phyloP scores from a whole-genome alignment of 2,329 filamentous ascomycete species.

The Nemania sp. region DNA sequence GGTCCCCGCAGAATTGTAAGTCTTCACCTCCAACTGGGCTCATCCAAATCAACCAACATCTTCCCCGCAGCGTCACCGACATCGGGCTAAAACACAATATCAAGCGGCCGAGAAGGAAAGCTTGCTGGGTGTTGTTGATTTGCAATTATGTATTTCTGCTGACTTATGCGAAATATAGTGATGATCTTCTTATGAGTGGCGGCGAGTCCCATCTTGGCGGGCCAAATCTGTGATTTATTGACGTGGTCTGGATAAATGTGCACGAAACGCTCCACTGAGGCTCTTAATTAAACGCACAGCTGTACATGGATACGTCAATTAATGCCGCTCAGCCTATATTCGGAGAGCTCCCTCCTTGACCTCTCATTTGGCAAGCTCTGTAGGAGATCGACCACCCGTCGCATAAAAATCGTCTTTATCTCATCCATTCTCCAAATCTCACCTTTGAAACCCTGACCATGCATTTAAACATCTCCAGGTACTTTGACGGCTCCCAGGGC shows the following conservation, averaged over 20 bases:
- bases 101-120: slow-evolving; percentile 1
- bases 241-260: slow-evolving; percentile 38
- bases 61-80: slow-evolving; percentile 8
- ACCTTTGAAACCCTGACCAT: neutral
- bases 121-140: neutral
- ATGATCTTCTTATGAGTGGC: slow-evolving; percentile 19
- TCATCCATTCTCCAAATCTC: slow-evolving; percentile 1
- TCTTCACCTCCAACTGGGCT: neutral
- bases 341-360: slow-evolving; percentile 26
- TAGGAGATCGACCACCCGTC: slow-evolving; percentile 21
- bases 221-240: slow-evolving; percentile 30
- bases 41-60: slow-evolving; percentile 15
- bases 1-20: slow-evolving; percentile 14
- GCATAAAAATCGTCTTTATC: neutral
- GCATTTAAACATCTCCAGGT: slow-evolving; percentile 10
- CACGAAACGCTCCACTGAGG: slow-evolving; percentile 22
- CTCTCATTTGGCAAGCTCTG: slow-evolving; percentile 20
- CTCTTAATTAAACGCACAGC: slow-evolving; percentile 30
- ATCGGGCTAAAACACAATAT: slow-evolving; percentile 17
- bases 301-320: slow-evolving; percentile 27
- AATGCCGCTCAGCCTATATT: slow-evolving; percentile 39
- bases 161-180: slow-evolving; percentile 12
- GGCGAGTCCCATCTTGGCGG: slow-evolving; percentile 21
- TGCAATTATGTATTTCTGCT: neutral
- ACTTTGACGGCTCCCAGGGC: slow-evolving; percentile 20